These are phyloP conservation scores for Deuterostichococcus epilithicus DNA, from an alignment of 139 green algal species.

Conservation along the genomic window DNA sequence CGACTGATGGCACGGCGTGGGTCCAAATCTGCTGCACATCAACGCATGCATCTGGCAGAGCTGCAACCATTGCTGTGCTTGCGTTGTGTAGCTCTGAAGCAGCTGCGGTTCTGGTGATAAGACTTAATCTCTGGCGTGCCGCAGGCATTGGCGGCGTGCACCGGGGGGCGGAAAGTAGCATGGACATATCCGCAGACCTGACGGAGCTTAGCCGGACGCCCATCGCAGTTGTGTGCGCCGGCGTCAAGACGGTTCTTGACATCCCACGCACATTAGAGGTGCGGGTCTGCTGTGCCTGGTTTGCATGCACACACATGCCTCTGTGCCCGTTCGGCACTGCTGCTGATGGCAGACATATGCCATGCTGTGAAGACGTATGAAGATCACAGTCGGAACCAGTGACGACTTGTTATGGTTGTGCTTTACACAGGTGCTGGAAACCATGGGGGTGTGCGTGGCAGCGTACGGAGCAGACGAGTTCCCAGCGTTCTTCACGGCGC, in stretches of 20 bases:
- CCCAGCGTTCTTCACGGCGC: conserved; percentile 90
- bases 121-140: neutral
- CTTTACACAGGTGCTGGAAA: neutral
- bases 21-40: no score
- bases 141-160: conserved; percentile 76
- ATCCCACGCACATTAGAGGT: conserved; percentile 95
- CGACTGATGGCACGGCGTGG: no score
- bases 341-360: neutral
- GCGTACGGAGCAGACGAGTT: conserved; percentile 82
- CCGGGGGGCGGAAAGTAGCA: conserved; percentile 71
- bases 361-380: neutral
- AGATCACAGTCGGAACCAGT: neutral
- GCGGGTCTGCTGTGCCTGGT: no score
- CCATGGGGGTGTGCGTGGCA: conserved; percentile 84
- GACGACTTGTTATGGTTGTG: neutral
- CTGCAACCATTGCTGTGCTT: no score
- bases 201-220: conserved; percentile 83
- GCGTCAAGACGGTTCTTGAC: conserved; percentile 94
- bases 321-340: neutral
- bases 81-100: neutral
- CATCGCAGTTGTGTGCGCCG: conserved; percentile 92
- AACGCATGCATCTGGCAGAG: no score
- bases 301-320: conserved; percentile 70
- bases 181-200: conserved; percentile 91
- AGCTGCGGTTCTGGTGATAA: neutral